A percentile compares a stretch with the other conserved stretches of the same genome.
These are phyloP conservation scores for Periconia sp. DNA, from an alignment of 2,329 filamentous ascomycete genomes.

Conservation along the genomic window DNA sequence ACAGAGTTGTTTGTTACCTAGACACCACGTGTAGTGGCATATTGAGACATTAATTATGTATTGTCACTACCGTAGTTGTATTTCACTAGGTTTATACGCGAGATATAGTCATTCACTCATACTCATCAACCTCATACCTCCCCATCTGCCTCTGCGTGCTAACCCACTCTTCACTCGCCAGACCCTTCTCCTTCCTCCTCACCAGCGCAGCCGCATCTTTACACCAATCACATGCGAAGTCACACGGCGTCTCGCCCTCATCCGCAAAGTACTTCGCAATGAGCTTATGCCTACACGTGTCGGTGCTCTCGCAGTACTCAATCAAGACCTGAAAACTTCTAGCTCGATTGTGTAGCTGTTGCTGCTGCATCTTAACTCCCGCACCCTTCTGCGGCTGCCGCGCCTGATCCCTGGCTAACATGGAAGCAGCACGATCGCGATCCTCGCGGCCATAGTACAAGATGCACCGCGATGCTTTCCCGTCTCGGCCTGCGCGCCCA, in stretches of 20 bases:
- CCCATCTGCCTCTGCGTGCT: slow-evolving; percentile 50
- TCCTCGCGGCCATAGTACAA: slow-evolving; percentile 91
- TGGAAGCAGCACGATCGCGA: slow-evolving; percentile 68
- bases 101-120: slow-evolving; percentile 26
- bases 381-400: slow-evolving; percentile 50
- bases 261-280: slow-evolving; percentile 43
- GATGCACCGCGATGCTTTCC: slow-evolving; percentile 82
- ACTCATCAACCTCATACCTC: slow-evolving; percentile 43
- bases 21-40: too few species aligned
- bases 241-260: slow-evolving; percentile 41
- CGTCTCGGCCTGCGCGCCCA: slow-evolving; percentile 85
- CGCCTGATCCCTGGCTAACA: slow-evolving; percentile 53
- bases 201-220: slow-evolving; percentile 47
- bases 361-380: slow-evolving; percentile 35
- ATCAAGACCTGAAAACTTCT: slow-evolving; percentile 61
- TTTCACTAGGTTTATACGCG: too few species aligned
- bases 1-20: too few species aligned
- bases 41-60: too few species aligned
- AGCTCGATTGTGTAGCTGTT: slow-evolving; percentile 43
- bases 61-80: too few species aligned
- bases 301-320: slow-evolving; percentile 77
- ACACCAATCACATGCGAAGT: slow-evolving; percentile 54
- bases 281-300: slow-evolving; percentile 67
- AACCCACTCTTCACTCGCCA: slow-evolving; percentile 54
- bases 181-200: slow-evolving; percentile 46